phyloP scores from a whole-genome alignment of 2,329 filamentous ascomycete species.

The Penicillium hordei region DNA sequence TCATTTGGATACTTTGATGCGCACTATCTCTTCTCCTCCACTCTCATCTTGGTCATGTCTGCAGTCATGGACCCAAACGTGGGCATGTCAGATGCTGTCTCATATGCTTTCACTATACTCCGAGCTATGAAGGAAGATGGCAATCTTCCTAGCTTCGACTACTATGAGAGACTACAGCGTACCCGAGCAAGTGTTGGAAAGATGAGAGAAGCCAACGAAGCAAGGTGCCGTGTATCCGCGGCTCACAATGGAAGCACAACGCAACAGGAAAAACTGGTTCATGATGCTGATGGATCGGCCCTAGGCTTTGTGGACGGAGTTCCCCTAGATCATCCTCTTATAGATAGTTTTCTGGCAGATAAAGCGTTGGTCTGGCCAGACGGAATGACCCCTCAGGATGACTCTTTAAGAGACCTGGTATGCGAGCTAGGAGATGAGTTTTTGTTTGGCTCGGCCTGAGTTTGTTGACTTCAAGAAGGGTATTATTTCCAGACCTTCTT shows the following conservation, averaged over 20 bases:
- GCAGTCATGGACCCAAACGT: conserved; percentile 15
- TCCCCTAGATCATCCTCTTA: conserved; percentile 15
- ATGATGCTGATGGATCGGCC: neutral
- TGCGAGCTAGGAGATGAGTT: conserved; percentile 16
- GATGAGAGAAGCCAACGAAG: conserved; percentile 9
- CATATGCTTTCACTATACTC: conserved; percentile 21
- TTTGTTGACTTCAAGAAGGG: neutral
- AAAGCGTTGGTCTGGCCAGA: conserved; percentile 11
- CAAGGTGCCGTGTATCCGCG: neutral
- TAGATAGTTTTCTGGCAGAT: conserved; percentile 19
- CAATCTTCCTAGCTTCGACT: conserved; percentile 23
- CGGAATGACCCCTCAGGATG: conserved; percentile 11
- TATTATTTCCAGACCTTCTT: neutral
- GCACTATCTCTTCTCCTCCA: conserved; percentile 26
- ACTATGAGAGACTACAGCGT: conserved; percentile 19
- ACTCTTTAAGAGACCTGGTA: conserved; percentile 10
- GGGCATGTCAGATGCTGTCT: conserved; percentile 19
- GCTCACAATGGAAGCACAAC: neutral
- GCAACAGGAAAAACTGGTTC: neutral
- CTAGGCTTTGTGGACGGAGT: neutral
- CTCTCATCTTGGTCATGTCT: conserved; percentile 25
- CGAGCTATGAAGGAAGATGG: conserved; percentile 24
- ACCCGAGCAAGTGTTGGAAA: conserved; percentile 15
- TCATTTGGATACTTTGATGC: conserved; percentile 28
- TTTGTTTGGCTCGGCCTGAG: neutral